Conservation (phyloP, 805 yeast genomes). For the Candida koratica region DNA sequence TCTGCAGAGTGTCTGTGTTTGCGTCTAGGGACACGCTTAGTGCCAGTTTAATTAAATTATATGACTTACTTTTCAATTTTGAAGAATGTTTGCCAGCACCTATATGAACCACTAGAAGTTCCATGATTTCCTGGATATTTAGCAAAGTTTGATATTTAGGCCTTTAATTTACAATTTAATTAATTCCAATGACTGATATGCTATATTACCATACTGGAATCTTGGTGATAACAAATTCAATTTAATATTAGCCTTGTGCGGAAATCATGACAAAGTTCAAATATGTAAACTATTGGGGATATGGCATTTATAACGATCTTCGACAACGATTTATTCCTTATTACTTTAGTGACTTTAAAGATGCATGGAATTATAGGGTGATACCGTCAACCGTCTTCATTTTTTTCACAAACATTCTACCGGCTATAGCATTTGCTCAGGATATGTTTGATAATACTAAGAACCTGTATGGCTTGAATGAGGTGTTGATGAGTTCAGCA, state of each 20-base stretch:
- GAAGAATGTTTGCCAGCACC: slow-evolving; percentile 50
- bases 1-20: neutral
- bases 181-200: no score
- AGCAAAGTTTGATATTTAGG: neutral
- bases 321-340: slow-evolving; percentile 50
- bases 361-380: slow-evolving; percentile 81
- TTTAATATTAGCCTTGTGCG: no score
- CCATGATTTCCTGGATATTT: no score
- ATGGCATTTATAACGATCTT: slow-evolving; percentile 55
- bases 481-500: slow-evolving; percentile 77
- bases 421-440: slow-evolving; percentile 94
- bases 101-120: slow-evolving; percentile 36
- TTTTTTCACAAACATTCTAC: slow-evolving; percentile 84
- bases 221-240: no score
- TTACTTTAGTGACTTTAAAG: slow-evolving; percentile 75
- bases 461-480: slow-evolving; percentile 87
- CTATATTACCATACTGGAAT: no score
- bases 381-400: slow-evolving; percentile 80
- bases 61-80: slow-evolving; percentile 20
- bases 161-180: no score
- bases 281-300: slow-evolving; percentile 27
- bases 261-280: slow-evolving; percentile 12
- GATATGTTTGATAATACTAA: slow-evolving; percentile 93
- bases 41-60: slow-evolving; percentile 25
- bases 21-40: slow-evolving; percentile 9